Evolutionary conservation across 352 stramenopile species (phyloP).

Genomic region (Phytophthora syringae): DNA sequence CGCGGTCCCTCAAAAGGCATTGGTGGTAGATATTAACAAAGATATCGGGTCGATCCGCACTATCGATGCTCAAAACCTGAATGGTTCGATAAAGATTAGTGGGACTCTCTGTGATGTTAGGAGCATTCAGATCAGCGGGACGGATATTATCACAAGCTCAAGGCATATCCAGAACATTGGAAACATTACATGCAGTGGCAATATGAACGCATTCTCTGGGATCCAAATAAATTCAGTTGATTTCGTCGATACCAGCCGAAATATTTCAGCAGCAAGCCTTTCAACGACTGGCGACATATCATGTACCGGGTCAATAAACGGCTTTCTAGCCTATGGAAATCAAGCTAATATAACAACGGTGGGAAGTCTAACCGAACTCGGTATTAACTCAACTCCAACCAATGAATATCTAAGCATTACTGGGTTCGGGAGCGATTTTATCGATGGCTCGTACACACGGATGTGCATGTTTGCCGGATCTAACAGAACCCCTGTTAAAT

Average conservation of each 20-base stretch:
- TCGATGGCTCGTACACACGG: constrained; percentile 18
- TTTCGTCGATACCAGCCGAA: no score
- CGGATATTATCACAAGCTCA: neutral
- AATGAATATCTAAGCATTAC: constrained; percentile 25
- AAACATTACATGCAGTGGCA: neutral
- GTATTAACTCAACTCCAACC: constrained; percentile 13
- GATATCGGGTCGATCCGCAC: constrained; percentile 6
- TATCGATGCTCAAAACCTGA: no score
- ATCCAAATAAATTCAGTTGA: no score
- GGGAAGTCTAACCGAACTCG: constrained; percentile 13
- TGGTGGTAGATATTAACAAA: neutral
- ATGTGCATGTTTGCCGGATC: constrained; percentile 12
- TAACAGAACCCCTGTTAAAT: constrained; percentile 17
- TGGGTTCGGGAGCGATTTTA: constrained; percentile 4
- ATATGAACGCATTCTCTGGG: no score
- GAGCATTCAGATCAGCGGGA: neutral
- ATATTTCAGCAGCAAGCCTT: no score
- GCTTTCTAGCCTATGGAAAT: constrained; percentile 16
- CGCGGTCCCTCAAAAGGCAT: no score
- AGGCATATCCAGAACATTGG: neutral
- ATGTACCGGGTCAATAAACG: no score
- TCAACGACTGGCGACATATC: no score
- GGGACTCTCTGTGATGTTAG: no score
- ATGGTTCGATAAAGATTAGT: no score
- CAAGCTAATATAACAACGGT: constrained; percentile 23